Evolutionary conservation across 495 filamentous ascomycete species (phyloP).

Genomic region (Tuber umbilicatum): DNA sequence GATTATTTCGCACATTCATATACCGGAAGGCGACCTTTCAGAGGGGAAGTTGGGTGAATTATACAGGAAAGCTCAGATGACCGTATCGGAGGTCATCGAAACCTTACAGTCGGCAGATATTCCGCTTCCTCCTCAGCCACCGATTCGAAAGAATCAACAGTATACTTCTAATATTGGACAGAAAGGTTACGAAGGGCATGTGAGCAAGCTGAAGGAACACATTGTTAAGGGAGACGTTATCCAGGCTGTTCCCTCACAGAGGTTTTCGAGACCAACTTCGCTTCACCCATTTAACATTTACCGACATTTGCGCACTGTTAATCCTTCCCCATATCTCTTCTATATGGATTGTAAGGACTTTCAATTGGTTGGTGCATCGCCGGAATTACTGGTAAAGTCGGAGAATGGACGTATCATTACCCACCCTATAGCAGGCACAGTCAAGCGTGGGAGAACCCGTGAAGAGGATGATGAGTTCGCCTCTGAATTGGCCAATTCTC

Average conservation of each 20-base stretch:
- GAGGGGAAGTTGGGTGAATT: slow-evolving; percentile 51
- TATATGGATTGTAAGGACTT: slow-evolving; percentile 86
- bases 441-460: slow-evolving; percentile 70
- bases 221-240: slow-evolving; percentile 90
- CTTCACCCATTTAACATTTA: slow-evolving; percentile 98
- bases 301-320: slow-evolving; percentile 87
- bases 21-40: slow-evolving; percentile 50
- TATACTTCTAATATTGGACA: slow-evolving; percentile 93
- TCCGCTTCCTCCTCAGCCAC: slow-evolving; percentile 67
- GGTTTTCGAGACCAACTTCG: slow-evolving; percentile 77
- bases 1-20: slow-evolving; percentile 77
- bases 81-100: slow-evolving; percentile 59
- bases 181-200: slow-evolving; percentile 79
- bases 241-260: slow-evolving; percentile 91
- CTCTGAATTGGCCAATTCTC: slow-evolving; percentile 63
- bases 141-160: slow-evolving; percentile 63
- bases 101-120: slow-evolving; percentile 64
- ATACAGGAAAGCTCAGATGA: slow-evolving; percentile 59
- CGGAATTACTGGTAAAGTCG: slow-evolving; percentile 85
- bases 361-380: slow-evolving; percentile 89
- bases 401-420: slow-evolving; percentile 86
- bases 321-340: slow-evolving; percentile 95
- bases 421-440: slow-evolving; percentile 93
- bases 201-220: slow-evolving; percentile 72
- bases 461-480: slow-evolving; percentile 78